Conservation (phyloP, 78 protist species). For the Dictyostelium firmibasis region DNA sequence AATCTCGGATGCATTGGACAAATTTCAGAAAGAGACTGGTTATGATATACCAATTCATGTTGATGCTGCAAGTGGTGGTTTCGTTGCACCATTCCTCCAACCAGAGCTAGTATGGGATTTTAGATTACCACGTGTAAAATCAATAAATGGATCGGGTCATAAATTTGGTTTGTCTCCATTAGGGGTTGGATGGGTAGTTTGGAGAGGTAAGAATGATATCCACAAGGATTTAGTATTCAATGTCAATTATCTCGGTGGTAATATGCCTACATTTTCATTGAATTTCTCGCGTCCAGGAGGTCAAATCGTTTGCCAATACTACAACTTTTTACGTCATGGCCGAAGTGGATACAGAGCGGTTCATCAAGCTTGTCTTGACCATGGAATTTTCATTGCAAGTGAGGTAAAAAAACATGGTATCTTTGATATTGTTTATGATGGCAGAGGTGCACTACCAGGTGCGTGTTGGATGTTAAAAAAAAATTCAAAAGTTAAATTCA, state of each 20-base stretch:
- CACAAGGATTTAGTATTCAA: conserved; percentile 64
- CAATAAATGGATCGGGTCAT: conserved; percentile 71
- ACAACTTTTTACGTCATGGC: conserved; percentile 60
- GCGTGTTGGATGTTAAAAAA: neutral
- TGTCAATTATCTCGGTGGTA: conserved; percentile 61
- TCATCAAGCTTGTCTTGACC: conserved; percentile 2
- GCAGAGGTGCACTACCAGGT: conserved; percentile 3
- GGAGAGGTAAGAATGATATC: conserved; percentile 27
- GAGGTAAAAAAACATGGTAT: neutral
- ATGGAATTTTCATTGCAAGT: neutral
- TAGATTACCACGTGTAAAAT: conserved; percentile 62
- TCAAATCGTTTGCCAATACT: conserved; percentile 60
- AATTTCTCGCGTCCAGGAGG: conserved; percentile 57
- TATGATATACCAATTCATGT: conserved; percentile 75
- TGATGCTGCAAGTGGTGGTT: conserved; percentile 86
- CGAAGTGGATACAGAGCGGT: conserved; percentile 21
- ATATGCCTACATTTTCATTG: conserved; percentile 59
- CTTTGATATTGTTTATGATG: conserved; percentile 18
- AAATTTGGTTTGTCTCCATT: conserved; percentile 74
- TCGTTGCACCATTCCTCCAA: conserved; percentile 80
- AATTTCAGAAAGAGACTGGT: conserved; percentile 49
- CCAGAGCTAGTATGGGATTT: conserved; percentile 60
- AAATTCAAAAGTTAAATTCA: neutral
- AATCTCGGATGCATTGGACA: conserved; percentile 26
- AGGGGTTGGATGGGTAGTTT: conserved; percentile 52